Evolutionary conservation across 306 rosid genomes (phyloP), one percentile per base, ranked within the genome.

Genomic region (Phaseolus lunatus): DNA sequence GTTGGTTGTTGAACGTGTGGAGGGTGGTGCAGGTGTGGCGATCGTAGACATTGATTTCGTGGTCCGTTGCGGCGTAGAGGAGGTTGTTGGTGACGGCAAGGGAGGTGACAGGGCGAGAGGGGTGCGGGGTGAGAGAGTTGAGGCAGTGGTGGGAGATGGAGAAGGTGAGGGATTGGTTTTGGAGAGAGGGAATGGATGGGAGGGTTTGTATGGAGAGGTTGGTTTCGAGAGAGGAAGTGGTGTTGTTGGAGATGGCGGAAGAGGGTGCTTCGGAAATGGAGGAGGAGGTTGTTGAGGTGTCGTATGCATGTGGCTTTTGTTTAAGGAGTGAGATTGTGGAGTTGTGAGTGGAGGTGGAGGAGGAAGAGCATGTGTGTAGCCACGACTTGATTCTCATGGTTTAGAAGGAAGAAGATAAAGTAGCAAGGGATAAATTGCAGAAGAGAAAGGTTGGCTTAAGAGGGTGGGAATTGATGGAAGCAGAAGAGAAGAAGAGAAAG

Each of bases 141-240:
- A 72, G 11, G 79, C 82, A 83, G 57, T 76, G 82, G 41, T 89
- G 85, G 7, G 94, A 81, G 76, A 85, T 62, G 3, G 91, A 37
- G 57, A 80, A 78, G 81, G 26, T 50, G 7, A 71, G 35, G 66
- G 23, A 5, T 20, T 82, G 89, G 8, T 76, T 86, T 20, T 90
- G 97, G 43, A 94, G 97, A 57, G 97, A 92, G 27, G 89, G 93
- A 72, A 94, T 57, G 1, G 97, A 94, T 0, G 97, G 97, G 35
- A 85, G 88, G 61, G 96, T 92, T 43, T 86, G 96, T 66, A 94
- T 87, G 66, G 96, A 89, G 86, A 82, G 81, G 72, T 86, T 64
- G 80, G 79, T 84, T 9, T 80, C 68, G 64, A 93, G 88, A 74
- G 72, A 47, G 56, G 63, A 71, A 58, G 82, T 85, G 58, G 81